Evolutionary conservation across 192 early-diverging fungal species (phyloP), one percentile per base, ranked within the genome.

Genomic region (Podila horticola): DNA sequence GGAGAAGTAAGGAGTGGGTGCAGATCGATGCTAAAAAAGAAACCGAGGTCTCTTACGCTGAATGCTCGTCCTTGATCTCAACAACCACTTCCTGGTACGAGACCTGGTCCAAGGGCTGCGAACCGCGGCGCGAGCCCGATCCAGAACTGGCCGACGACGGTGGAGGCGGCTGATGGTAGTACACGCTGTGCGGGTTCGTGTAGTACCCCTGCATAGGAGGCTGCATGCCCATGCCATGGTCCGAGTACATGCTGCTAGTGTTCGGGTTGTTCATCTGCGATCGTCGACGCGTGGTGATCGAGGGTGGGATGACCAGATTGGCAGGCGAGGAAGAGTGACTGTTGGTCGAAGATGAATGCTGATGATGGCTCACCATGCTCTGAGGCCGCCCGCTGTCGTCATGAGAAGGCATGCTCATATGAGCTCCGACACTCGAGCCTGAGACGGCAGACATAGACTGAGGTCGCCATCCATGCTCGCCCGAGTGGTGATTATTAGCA

Each of bases 261-360:
- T 38, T 69, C 26, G 28, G 41, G 41, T 45, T 45, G 41, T 45
- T 45, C 77, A 81, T 60, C 52, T 48, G n/a, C 12, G 76, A 81
- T 30, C 77, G 52, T 2, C 59, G 60, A 26, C 77, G 70, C 0
- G 77, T 73, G 0, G 77, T 81, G 41, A 81, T 81, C 13, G 77
- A 69, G 2, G 77, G 77, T 6, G 77, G 77, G 34, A 81, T 81
- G 11, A 48, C 52, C 1, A 81, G 22, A 1, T 7, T 50, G 24
- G 28, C 24, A 30, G 58, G 41, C 48, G 38, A 26, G 6, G 24
- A 9, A 9, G 52, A 55, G 50, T n/a, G 17, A 7, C n/a, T 52
- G 50, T 52, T 52, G 50, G 17, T 17, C 52, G 41, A 45, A 17
- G 41, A 17, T 0, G 41, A 41, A 41, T 41, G 41, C 2, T 45